Base-by-base conservation (phyloP, 2,329 filamentous ascomycete species). In the Trichoderma breve region DNA sequence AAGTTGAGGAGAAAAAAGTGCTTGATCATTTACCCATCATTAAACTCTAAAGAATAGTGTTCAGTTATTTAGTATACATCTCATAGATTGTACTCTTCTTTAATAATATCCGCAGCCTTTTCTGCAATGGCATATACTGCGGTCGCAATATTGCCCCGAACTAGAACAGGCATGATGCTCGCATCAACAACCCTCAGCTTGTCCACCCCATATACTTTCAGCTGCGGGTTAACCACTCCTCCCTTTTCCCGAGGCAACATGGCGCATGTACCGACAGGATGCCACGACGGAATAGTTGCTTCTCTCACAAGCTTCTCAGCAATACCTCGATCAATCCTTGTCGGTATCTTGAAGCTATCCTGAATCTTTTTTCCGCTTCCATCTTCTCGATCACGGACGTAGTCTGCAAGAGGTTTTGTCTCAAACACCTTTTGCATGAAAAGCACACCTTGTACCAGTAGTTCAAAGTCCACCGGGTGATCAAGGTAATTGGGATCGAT, bases 101-200 rank as follows among this genome's bases (percentile, higher is more conserved):
- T 64, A 7, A 74, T 73, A 32, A 80, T 74, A 62, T 77, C 78
- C 0, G 79, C 78, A 1, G 77, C 77, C 74, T 86, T 86, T 77
- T 88, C 86, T 0, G 84, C 86, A 74, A 88, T 86, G 3, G 84
- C 86, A 76, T 87, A 88, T 6, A 85, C 86, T 6, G 85, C 84
- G 82, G 86, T 86, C 74, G 66, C 73, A 47, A 74, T 87, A 84
- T 24, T 86, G 84, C 76, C 86, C 32, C 80, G 78, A 72, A 85
- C 81, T 9, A 87, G 76, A 1, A 77, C 78, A 3, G 85, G 85
- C 82, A 86, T 86, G 26, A 85, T 80, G 75, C 83, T 85, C 73
- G 82, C 83, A 73, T 87, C 85, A 0, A 82, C 85, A 9, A 89
- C 85, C 2, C 87, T 80, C n/a, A 89, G 77, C 4, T 82, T 81